Conservation (phyloP, 1,284 basidiomycete species). For the Trichosporon faecale region DNA sequence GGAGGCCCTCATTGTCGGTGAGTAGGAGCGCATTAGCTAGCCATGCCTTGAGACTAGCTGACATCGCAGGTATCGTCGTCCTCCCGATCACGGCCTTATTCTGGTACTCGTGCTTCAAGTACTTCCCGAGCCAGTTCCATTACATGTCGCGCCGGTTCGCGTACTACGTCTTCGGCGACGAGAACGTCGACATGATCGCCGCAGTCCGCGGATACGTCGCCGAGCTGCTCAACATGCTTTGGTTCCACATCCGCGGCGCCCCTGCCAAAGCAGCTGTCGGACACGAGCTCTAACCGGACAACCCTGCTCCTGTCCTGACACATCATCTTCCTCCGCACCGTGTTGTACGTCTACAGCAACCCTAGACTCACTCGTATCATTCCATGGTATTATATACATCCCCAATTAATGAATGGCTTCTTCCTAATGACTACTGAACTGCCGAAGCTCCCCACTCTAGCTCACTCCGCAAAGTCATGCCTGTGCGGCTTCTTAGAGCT, state of each 20-base stretch:
- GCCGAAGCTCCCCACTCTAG: not conserved
- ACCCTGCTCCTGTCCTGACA: not conserved
- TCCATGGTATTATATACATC: conserved; percentile 16
- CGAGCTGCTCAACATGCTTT: conserved; percentile 20
- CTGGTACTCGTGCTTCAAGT: conserved; percentile 49
- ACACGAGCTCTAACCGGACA: not conserved
- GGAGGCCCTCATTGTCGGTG: conserved; percentile 49
- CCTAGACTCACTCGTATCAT: not conserved
- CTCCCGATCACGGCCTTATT: conserved; percentile 44
- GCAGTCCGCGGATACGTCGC: conserved; percentile 13
- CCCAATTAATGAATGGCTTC: conserved; percentile 1
- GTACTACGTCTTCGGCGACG: conserved; percentile 53
- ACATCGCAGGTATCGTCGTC: conserved; percentile 35
- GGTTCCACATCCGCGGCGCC: conserved; percentile 15
- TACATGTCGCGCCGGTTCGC: conserved; percentile 49
- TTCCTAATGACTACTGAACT: conserved; percentile 8
- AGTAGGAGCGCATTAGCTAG: conserved; percentile 21
- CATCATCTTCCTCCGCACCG: not conserved
- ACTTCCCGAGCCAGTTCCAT: conserved; percentile 47
- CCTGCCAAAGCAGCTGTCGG: not conserved
- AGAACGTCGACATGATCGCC: conserved; percentile 28
- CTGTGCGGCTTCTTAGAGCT: not conserved
- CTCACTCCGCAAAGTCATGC: too few species aligned
- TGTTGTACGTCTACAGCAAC: conserved; percentile 4
- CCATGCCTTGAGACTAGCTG: not conserved